phyloP scores from a whole-genome alignment of 306 rosid species.

The Canavalia ensiformis region DNA sequence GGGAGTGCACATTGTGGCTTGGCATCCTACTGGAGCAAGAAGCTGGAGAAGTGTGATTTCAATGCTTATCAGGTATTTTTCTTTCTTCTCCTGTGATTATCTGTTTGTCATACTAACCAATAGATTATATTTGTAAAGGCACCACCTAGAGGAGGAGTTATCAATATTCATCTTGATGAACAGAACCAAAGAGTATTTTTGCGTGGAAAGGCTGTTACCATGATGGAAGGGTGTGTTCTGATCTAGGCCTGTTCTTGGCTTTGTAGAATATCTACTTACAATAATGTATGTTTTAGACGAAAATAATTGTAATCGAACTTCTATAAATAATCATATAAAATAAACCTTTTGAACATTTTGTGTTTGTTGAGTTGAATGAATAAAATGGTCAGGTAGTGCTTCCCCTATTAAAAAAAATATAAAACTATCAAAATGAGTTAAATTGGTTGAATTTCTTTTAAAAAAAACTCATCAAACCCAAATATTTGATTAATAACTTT shows the following conservation, averaged over 20 bases:
- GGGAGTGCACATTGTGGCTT: conserved; percentile 81
- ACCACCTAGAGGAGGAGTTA: conserved; percentile 71
- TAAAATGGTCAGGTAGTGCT: too few relatives aligned
- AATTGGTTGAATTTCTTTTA: too few relatives aligned
- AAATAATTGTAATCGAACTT: too few relatives aligned
- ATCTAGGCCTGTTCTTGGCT: conserved; percentile 38
- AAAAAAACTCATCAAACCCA: too few relatives aligned
- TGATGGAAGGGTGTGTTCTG: conserved; percentile 70
- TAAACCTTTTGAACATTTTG: too few relatives aligned
- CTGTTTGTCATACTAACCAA: not conserved
- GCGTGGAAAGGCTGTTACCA: conserved; percentile 69
- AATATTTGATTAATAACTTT: too few relatives aligned
- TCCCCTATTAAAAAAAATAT: too few relatives aligned
- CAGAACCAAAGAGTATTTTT: conserved; percentile 65
- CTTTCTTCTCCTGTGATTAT: not conserved
- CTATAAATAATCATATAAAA: too few relatives aligned
- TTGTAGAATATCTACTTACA: not conserved
- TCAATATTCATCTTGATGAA: conserved; percentile 67
- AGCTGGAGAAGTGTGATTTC: conserved; percentile 72
- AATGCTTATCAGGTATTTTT: conserved; percentile 68
- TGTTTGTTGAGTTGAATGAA: too few relatives aligned
- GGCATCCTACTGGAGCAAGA: conserved; percentile 76
- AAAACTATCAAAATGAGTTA: too few relatives aligned
- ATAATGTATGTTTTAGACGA: too few relatives aligned
- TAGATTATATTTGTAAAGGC: conserved; percentile 57